phyloP scores from a whole-genome alignment of 1,284 basidiomycete genomes.

The Tilletiaria anomala region DNA sequence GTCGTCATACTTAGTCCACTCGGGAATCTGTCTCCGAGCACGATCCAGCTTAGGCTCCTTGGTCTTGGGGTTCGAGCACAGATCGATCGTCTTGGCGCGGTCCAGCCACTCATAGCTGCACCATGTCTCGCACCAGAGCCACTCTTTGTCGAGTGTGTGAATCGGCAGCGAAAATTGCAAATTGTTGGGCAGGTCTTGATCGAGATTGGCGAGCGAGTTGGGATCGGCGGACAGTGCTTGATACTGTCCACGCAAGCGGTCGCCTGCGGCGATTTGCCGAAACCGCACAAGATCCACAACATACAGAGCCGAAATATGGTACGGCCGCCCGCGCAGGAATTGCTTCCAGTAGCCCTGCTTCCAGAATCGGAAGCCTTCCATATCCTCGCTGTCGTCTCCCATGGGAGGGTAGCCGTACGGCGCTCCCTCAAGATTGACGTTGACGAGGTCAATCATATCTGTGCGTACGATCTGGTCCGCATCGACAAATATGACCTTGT shows the following conservation, averaged over 20 bases:
- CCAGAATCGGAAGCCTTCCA: constrained; percentile 98
- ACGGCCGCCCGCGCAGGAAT: constrained; percentile 15
- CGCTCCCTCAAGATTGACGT: constrained; percentile 67
- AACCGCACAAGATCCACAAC: constrained; percentile 92
- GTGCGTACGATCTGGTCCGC: constrained; percentile 72
- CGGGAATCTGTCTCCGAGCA: constrained; percentile 75
- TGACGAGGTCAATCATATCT: constrained; percentile 83
- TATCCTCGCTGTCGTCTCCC: constrained; percentile 78
- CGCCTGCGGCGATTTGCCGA: constrained; percentile 56
- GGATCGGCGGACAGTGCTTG: constrained; percentile 86
- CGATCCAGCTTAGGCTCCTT: constrained; percentile 90
- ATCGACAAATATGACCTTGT: constrained; percentile 97
- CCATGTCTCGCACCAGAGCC: constrained; percentile 40
- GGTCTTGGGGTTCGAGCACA: constrained; percentile 41
- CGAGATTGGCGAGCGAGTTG: constrained; percentile 79
- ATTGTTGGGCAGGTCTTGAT: constrained; percentile 50
- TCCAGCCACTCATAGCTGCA: constrained; percentile 25
- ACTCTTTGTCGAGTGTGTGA: constrained; percentile 26
- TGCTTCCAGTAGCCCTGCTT: constrained; percentile 52
- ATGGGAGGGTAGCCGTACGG: constrained; percentile 68
- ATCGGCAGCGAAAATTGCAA: constrained; percentile 28
- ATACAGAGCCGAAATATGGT: constrained; percentile 56
- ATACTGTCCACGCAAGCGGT: constrained; percentile 79
- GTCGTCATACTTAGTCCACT: constrained; percentile 83
- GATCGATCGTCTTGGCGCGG: constrained; percentile 35